A percentile compares a stretch with the other conserved stretches of the same genome.
Evolutionary conservation across 768 basidiomycete species (phyloP).

Genomic region (Daedaleopsis sinensis): DNA sequence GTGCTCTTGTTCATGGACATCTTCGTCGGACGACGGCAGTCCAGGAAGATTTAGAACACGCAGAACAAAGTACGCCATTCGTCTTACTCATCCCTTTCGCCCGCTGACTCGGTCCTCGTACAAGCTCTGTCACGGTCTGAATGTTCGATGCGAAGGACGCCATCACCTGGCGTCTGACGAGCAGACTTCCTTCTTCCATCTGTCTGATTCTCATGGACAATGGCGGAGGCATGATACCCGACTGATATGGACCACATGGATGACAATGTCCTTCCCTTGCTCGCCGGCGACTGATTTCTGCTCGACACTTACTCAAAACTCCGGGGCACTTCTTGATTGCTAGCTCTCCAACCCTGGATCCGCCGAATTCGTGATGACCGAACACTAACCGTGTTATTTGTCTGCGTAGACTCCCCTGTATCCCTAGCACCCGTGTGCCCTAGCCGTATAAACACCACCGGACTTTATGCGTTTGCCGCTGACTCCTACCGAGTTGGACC

Average conservation of each 20-base stretch:
- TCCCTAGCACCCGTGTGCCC: too few relatives aligned
- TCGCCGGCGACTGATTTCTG: not conserved
- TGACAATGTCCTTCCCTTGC: not conserved
- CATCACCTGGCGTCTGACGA: constrained; percentile 5
- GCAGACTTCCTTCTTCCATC: not conserved
- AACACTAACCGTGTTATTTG: too few relatives aligned
- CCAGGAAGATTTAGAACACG: constrained; percentile 8
- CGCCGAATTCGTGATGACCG: too few relatives aligned
- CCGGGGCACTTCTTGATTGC: not conserved
- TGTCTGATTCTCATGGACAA: constrained; percentile 14
- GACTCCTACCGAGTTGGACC: too few relatives aligned
- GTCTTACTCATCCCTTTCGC: constrained; percentile 4
- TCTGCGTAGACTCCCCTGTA: too few relatives aligned
- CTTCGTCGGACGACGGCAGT: constrained; percentile 29
- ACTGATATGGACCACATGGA: constrained; percentile 18
- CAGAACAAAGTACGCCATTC: not conserved
- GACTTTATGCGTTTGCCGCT: too few relatives aligned
- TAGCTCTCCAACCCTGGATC: not conserved
- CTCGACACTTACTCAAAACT: too few relatives aligned
- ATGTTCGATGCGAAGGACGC: constrained; percentile 6
- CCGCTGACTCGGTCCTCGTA: not conserved
- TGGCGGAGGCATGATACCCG: constrained; percentile 17
- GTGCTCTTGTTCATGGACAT: constrained; percentile 38
- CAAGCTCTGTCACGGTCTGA: not conserved
- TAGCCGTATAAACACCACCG: too few relatives aligned